Evolutionary conservation across 106 monocot genomes (phyloP).

Genomic region (Ottelia alismoides): DNA sequence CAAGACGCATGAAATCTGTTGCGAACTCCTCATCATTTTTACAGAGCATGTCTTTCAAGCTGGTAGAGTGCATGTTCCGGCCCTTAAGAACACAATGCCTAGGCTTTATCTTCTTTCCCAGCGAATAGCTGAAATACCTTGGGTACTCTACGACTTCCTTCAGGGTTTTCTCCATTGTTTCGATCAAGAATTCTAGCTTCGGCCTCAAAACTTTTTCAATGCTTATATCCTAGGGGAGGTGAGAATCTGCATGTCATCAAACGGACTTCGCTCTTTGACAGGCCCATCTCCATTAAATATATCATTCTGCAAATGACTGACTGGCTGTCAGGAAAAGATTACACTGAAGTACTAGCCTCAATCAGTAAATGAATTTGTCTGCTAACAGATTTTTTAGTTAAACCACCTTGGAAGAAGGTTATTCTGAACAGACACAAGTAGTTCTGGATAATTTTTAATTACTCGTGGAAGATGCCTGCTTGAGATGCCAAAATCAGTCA

Average conservation of each 20-base stretch:
- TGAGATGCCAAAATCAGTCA: constrained; percentile 66
- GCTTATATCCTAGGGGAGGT: constrained; percentile 81
- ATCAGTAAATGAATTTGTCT: constrained; percentile 56
- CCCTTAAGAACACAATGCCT: constrained; percentile 51
- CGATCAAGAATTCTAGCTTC: constrained; percentile 69
- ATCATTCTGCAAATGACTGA: constrained; percentile 56
- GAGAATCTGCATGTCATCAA: constrained; percentile 85
- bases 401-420: constrained; percentile 84
- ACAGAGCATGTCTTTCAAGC: constrained; percentile 70
- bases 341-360: constrained; percentile 52
- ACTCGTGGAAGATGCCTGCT: constrained; percentile 46
- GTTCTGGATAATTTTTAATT: constrained; percentile 85
- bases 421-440: constrained; percentile 50
- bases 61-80: constrained; percentile 52
- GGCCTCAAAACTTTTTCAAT: constrained; percentile 66
- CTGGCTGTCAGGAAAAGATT: constrained; percentile 39
- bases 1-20: constrained; percentile 53
- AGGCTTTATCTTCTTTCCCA: constrained; percentile 76
- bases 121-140: constrained; percentile 89
- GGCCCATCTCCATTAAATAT: constrained; percentile 47
- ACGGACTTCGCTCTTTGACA: constrained; percentile 55
- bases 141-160: constrained; percentile 83
- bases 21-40: constrained; percentile 82
- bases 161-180: constrained; percentile 61
- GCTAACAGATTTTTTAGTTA: constrained; percentile 57